A percentile compares a stretch with the other conserved stretches of the same genome.
phyloP scores from a whole-genome alignment of 2,329 filamentous ascomycete genomes.

The Magnaporthales sp. region DNA sequence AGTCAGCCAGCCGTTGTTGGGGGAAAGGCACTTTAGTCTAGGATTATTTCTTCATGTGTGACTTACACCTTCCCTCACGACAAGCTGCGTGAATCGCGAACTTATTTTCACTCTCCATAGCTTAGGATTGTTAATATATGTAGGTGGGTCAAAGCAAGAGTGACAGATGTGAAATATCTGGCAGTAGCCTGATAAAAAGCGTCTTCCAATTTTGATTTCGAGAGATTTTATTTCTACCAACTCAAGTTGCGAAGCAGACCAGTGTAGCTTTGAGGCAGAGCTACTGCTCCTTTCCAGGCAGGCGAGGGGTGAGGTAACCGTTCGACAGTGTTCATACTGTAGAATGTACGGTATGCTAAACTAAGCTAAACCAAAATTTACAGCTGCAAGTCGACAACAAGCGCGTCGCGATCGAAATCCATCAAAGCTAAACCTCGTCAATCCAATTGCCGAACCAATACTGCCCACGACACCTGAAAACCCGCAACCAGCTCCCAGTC shows the following conservation, averaged over 20 bases:
- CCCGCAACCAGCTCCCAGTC: background rate
- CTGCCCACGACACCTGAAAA: background rate
- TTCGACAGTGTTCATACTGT: background rate
- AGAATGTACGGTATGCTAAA: background rate
- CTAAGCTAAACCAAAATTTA: background rate
- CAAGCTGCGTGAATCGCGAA: conserved; percentile 84
- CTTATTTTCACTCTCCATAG: conserved; percentile 39
- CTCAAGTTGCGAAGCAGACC: background rate
- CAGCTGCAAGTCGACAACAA: background rate
- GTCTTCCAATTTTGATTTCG: background rate
- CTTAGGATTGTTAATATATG: background rate
- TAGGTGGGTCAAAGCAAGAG: background rate
- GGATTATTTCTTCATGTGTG: background rate
- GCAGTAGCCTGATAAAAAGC: background rate
- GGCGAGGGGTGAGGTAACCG: conserved; percentile 1
- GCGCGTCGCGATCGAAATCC: background rate
- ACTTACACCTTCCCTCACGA: conserved; percentile 72
- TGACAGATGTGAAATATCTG: background rate
- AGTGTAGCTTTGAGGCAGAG: background rate
- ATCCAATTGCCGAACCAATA: background rate
- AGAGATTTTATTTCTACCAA: background rate
- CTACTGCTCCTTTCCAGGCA: conserved; percentile 1
- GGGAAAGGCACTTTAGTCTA: background rate
- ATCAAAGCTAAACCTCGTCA: background rate
- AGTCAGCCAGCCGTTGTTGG: background rate